Evolutionary conservation across 768 basidiomycete genomes (phyloP).

Genomic region (Pleurotus pulmonarius): DNA sequence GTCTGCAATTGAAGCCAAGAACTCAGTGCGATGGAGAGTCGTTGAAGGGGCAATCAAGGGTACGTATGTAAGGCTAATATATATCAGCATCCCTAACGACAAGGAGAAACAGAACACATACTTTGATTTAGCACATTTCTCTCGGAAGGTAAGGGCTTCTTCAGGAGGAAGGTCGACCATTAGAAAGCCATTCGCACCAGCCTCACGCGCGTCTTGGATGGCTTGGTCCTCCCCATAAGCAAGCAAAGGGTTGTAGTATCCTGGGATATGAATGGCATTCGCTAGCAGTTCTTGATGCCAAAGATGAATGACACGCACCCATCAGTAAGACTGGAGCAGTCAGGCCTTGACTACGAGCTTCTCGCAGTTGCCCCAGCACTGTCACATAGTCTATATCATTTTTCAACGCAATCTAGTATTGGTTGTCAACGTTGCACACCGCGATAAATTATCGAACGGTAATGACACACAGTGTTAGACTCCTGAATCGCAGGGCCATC

Average conservation of each 20-base stretch:
- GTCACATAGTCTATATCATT: slow-evolving; percentile 75
- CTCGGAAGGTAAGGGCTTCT: slow-evolving; percentile 87
- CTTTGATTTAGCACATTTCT: slow-evolving; percentile 80
- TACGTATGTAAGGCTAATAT: slow-evolving; percentile 81
- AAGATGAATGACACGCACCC: slow-evolving; percentile 49
- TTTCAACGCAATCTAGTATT: slow-evolving; percentile 72
- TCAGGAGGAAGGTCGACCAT: slow-evolving; percentile 98
- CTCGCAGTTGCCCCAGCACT: slow-evolving; percentile 69
- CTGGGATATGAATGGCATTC: slow-evolving; percentile 33
- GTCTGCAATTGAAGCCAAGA: slow-evolving; percentile 91
- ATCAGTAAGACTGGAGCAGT: slow-evolving; percentile 88
- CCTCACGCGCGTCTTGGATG: slow-evolving; percentile 82
- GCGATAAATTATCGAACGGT: background rate
- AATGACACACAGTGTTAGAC: slow-evolving; percentile 75
- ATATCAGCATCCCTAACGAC: background rate
- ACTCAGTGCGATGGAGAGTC: slow-evolving; percentile 79
- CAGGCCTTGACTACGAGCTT: slow-evolving; percentile 80
- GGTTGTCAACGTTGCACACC: slow-evolving; percentile 8
- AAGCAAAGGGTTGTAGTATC: slow-evolving; percentile 95
- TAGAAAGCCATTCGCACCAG: slow-evolving; percentile 96
- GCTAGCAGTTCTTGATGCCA: background rate
- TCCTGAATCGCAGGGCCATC: slow-evolving; percentile 94
- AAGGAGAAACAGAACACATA: slow-evolving; percentile 34
- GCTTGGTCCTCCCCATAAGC: slow-evolving; percentile 95
- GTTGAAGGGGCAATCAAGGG: slow-evolving; percentile 96